Evolutionary conservation across 192 early-diverging fungal genomes (phyloP).

Genomic region (Podila horticola): DNA sequence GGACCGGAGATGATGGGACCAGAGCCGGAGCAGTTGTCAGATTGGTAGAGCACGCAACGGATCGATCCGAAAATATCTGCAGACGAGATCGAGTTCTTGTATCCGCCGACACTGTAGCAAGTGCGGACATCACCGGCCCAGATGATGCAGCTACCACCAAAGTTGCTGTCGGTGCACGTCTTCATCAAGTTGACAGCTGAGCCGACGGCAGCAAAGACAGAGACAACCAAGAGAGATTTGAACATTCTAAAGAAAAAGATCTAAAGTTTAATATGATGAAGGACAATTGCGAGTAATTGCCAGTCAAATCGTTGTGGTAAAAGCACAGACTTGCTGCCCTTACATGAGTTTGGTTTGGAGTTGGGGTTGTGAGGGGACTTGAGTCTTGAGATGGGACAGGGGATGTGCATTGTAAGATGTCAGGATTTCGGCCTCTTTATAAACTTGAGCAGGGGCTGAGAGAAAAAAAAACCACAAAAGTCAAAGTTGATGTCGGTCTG

Average conservation of each 20-base stretch:
- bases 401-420: conserved; percentile 7
- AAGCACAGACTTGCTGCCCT: conserved; percentile 8
- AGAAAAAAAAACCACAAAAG: conserved; percentile 6
- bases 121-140: conserved; percentile 9
- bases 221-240: conserved; percentile 11
- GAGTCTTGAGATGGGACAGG: conserved; percentile 11
- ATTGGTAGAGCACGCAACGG: conserved; percentile 5
- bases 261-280: conserved; percentile 9
- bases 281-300: conserved; percentile 4
- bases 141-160: conserved; percentile 16
- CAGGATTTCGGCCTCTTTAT: conserved; percentile 10
- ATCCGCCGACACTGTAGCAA: conserved; percentile 11
- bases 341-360: conserved; percentile 15
- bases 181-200: conserved; percentile 11
- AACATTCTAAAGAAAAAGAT: conserved; percentile 15
- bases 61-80: conserved; percentile 8
- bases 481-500: conserved; percentile 9
- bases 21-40: conserved; percentile 7
- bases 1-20: conserved; percentile 10
- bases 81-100: conserved; percentile 15
- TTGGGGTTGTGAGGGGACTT: conserved; percentile 4
- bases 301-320: conserved; percentile 6
- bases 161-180: conserved; percentile 17
- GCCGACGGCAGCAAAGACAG: conserved; percentile 11
- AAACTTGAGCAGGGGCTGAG: conserved; percentile 7